These are phyloP conservation scores for Aspergillus hortae DNA, from an alignment of 2,329 filamentous ascomycete species.

Conservation along the genomic window DNA sequence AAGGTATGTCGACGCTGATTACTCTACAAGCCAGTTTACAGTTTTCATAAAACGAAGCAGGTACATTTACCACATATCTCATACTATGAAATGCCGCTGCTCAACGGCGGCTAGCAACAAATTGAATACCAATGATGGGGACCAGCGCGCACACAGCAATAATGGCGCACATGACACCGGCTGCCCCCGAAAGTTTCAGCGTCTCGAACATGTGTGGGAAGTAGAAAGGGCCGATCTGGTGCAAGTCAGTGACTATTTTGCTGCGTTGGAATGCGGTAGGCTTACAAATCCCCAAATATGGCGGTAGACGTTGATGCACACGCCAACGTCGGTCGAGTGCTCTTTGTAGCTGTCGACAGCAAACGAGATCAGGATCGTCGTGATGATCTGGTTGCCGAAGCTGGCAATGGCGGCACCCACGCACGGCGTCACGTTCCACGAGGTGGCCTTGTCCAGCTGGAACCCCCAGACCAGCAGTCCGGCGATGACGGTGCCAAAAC, in stretches of 20 bases:
- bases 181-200: slow-evolving; percentile 30
- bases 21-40: not conserved
- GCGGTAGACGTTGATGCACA: slow-evolving; percentile 57
- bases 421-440: slow-evolving; percentile 57
- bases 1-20: not conserved
- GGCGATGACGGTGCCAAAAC: slow-evolving; percentile 48
- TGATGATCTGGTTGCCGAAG: slow-evolving; percentile 59
- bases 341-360: slow-evolving; percentile 56
- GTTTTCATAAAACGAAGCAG: not conserved
- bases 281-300: slow-evolving; percentile 54
- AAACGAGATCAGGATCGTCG: slow-evolving; percentile 59
- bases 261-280: not conserved
- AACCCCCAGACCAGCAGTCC: slow-evolving; percentile 56
- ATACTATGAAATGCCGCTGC: not conserved
- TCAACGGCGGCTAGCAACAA: slow-evolving; percentile 10
- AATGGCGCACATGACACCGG: slow-evolving; percentile 36
- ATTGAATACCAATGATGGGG: slow-evolving; percentile 31
- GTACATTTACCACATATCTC: not conserved
- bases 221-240: slow-evolving; percentile 24
- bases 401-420: slow-evolving; percentile 52
- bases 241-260: not conserved
- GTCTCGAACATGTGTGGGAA: slow-evolving; percentile 40
- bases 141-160: slow-evolving; percentile 31
- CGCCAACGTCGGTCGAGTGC: slow-evolving; percentile 53
- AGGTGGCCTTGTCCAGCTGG: slow-evolving; percentile 43